Evolutionary conservation across 495 filamentous ascomycete genomes (phyloP).

Genomic region (Neurospora pannonica): DNA sequence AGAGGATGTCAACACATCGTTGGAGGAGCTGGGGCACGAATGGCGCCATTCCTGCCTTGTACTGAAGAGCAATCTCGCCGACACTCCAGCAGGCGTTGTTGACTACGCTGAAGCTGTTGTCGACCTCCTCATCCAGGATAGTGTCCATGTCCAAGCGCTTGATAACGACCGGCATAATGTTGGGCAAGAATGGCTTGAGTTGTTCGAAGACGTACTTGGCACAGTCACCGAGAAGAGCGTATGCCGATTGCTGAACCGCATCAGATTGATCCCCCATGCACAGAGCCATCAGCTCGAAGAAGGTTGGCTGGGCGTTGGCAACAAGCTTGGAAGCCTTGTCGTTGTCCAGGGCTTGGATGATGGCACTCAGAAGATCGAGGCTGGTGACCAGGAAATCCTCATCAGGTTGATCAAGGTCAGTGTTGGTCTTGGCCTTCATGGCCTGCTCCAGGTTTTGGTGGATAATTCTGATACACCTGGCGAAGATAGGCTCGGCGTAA

Average conservation of each 20-base stretch:
- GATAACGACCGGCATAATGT: conserved; percentile 69
- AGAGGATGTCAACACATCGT: conserved; percentile 66
- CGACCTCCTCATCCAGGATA: conserved; percentile 61
- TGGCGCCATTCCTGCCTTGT: conserved; percentile 59
- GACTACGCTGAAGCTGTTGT: conserved; percentile 76
- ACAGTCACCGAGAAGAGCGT: conserved; percentile 91
- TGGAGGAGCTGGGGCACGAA: conserved; percentile 69
- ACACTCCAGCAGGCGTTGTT: conserved; percentile 99
- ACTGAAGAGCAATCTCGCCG: conserved; percentile 84
- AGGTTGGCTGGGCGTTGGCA: conserved; percentile 59
- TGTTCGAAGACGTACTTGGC: conserved; percentile 90
- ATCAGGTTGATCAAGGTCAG: conserved; percentile 69
- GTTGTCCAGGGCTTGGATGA: conserved; percentile 83
- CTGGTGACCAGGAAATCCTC: conserved; percentile 97
- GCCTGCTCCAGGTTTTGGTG: conserved; percentile 79
- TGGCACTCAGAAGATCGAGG: conserved; percentile 84
- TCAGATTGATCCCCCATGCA: conserved; percentile 91
- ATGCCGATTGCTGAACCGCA: conserved; percentile 92
- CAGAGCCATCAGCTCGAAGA: conserved; percentile 82
- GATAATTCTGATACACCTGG: conserved; percentile 80
- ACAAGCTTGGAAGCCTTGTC: conserved; percentile 68
- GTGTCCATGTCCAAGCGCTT: conserved; percentile 76
- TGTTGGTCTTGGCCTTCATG: conserved; percentile 50
- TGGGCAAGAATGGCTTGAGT: conserved; percentile 61
- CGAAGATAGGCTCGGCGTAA: conserved; percentile 76